Base-by-base conservation (phyloP, 345 rosid genomes). In the Populus nigra region DNA sequence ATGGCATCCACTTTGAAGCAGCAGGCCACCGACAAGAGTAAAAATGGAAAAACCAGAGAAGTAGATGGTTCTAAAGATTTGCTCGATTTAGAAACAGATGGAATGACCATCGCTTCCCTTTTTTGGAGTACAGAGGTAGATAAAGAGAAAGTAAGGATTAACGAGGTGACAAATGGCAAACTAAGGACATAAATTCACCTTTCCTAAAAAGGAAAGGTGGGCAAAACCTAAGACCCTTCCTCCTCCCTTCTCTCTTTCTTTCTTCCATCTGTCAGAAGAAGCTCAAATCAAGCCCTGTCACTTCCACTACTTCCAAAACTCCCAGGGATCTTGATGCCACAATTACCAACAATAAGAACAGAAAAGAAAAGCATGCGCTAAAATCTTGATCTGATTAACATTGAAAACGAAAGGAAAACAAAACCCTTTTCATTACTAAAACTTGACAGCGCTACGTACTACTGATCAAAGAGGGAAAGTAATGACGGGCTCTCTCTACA, bases 141-240 rank as follows among this genome's bases (percentile, higher is more conserved):
- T 17, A 45, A 4, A 45, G 5, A 13, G 50, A 45, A 45, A 45
- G 50, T 45, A 45, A 15, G 11, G 18, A 45, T 4, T 41, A 2
- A 45, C 17, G 65, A 41, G 2, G 18, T 53, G 36, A 74, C 72
- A 80, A 39, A 77, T 80, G 81, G 79, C 81, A 38, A 63, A n/a
- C 75, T 49, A 8, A 15, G 59, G 25, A 71, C 62, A 47, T 16
- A 76, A 62, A 53, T 67, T 8, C 50, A 20, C 31, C 39, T 36
- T 66, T 76, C 73, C 81, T 35, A 2, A 68, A 68, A 80, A 43
- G 47, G 59, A 47, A 71, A 72, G 20, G 20, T 16, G 0, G 47
- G 71, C 50, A 23, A 72, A 47, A 69, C 69, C 39, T 13, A 43
- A 43, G 36, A 47, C 33, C 16, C n/a, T 11, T 68, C 50, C 27